phyloP scores from a whole-genome alignment of 257 asterid species.

The Salvia rosmarinus region DNA sequence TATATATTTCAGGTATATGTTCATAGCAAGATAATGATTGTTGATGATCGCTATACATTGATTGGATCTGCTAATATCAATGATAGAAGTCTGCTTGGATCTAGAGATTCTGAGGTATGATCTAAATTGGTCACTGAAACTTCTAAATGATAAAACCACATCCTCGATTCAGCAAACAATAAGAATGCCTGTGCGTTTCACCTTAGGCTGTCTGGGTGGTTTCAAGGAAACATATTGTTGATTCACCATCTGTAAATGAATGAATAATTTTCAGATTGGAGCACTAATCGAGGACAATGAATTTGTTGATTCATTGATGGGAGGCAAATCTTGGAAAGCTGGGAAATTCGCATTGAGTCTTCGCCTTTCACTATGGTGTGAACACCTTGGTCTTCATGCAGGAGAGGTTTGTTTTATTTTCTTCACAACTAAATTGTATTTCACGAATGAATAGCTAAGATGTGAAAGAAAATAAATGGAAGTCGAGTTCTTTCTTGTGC shows the following conservation, averaged over 20 bases:
- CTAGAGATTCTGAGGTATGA: slow-evolving; percentile 95
- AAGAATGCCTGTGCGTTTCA: background rate
- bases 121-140: slow-evolving; percentile 6
- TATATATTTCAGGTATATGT: slow-evolving; percentile 68
- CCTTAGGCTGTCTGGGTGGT: background rate
- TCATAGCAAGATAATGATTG: slow-evolving; percentile 96
- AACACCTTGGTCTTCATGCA: slow-evolving; percentile 86
- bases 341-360: slow-evolving; percentile 89
- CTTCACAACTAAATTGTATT: slow-evolving; percentile 20
- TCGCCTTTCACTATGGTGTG: slow-evolving; percentile 91
- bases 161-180: background rate
- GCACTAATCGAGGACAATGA: slow-evolving; percentile 89
- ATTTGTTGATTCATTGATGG: slow-evolving; percentile 77
- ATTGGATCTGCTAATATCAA: slow-evolving; percentile 93
- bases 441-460: background rate
- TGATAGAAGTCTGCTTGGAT: slow-evolving; percentile 95
- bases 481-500: background rate
- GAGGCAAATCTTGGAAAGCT: slow-evolving; percentile 81
- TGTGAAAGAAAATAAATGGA: slow-evolving; percentile 13
- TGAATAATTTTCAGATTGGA: slow-evolving; percentile 66
- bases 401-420: slow-evolving; percentile 58
- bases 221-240: background rate
- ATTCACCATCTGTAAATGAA: slow-evolving; percentile 1
- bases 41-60: slow-evolving; percentile 74
- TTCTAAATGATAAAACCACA: slow-evolving; percentile 16